Percentiles rank a stretch among this genome's conserved stretches.
Conservation (phyloP, 345 rosid genomes). For the Gossypium sturtianum region DNA sequence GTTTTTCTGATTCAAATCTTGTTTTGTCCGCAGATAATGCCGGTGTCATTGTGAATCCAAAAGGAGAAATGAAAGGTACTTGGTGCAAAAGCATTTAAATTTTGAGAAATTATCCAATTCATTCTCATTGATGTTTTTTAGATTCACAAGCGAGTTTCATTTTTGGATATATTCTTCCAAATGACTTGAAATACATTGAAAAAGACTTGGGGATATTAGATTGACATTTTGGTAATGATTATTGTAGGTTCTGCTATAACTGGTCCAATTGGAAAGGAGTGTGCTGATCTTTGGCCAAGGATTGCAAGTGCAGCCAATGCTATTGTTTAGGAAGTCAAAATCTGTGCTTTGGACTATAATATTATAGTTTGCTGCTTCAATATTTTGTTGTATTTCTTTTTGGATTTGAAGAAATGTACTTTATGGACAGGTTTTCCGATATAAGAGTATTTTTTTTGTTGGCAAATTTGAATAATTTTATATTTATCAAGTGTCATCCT, state of each 20-base stretch:
- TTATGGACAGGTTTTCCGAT: neutral
- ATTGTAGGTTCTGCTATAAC: conserved; percentile 71
- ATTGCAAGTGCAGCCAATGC: conserved; percentile 94
- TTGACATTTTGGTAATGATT: neutral
- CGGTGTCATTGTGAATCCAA: conserved; percentile 87
- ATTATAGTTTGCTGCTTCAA: neutral
- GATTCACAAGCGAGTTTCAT: neutral
- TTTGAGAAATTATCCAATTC: too few relatives aligned
- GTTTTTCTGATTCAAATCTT: neutral
- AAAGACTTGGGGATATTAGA: neutral
- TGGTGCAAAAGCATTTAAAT: neutral
- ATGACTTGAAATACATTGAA: too few relatives aligned
- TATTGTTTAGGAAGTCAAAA: conserved; percentile 29
- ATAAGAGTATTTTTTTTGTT: neutral
- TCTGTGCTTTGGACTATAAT: too few relatives aligned
- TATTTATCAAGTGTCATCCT: too few relatives aligned
- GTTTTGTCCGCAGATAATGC: conserved; percentile 66
- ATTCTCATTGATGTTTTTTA: too few relatives aligned
- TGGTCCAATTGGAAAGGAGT: conserved; percentile 93
- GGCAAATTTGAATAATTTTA: too few relatives aligned
- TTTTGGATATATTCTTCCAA: neutral
- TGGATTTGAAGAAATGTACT: neutral
- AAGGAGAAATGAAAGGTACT: conserved; percentile 95
- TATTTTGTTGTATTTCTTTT: neutral
- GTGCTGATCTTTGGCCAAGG: conserved; percentile 96